Conservation (phyloP, 257 asterid genomes). For the Leptodermis oblonga region DNA sequence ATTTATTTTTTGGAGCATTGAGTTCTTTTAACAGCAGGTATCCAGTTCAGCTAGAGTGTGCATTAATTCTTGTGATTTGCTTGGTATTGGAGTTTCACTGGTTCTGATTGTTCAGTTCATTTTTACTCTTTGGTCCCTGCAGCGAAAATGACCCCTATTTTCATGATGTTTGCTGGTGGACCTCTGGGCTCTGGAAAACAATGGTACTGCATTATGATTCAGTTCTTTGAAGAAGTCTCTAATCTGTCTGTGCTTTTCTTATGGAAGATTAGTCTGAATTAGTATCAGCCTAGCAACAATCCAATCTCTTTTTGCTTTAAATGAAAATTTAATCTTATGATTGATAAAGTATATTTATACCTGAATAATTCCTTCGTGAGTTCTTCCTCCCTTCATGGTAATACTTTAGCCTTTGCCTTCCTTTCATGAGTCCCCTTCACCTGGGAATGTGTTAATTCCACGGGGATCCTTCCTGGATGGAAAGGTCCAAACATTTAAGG, state of each 20-base stretch:
- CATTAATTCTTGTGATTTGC: neutral
- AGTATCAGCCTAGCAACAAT: neutral
- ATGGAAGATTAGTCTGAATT: neutral
- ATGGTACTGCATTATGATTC: conserved; percentile 47
- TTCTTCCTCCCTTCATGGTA: too few species aligned
- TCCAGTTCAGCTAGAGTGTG: neutral
- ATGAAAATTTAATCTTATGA: neutral
- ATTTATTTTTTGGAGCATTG: neutral
- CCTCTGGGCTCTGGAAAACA: conserved; percentile 94
- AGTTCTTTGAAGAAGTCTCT: neutral
- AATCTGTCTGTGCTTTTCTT: neutral
- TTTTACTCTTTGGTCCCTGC: conserved; percentile 21
- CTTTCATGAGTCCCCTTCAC: neutral
- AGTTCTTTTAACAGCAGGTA: neutral
- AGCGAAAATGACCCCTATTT: conserved; percentile 95
- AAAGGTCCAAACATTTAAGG: neutral
- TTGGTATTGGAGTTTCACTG: neutral
- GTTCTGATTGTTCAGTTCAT: neutral
- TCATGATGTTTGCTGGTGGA: conserved; percentile 96
- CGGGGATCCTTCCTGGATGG: neutral
- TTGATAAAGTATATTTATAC: too few species aligned
- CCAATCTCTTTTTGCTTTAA: neutral
- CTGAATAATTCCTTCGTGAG: too few species aligned
- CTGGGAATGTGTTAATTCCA: neutral
- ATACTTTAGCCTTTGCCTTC: neutral